phyloP scores from a whole-genome alignment of 345 rosid species.

The Bruguiera sexangula region DNA sequence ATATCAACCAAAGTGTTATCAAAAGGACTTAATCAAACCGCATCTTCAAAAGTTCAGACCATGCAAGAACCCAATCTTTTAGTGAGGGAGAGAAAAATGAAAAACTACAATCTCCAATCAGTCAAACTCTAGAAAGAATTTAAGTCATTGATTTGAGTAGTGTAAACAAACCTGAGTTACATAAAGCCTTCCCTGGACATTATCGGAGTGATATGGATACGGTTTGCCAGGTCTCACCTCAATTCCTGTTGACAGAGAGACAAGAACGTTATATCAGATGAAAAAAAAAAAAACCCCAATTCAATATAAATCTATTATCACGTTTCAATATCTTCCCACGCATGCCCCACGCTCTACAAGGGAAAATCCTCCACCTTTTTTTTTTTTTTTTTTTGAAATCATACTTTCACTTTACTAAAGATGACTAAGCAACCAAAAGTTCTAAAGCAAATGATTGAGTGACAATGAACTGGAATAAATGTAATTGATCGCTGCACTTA shows the following conservation, averaged over 20 bases:
- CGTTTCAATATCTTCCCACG: no score
- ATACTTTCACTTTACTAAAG: neutral
- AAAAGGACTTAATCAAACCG: no score
- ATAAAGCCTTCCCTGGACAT: slow-evolving; percentile 62
- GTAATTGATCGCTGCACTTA: neutral
- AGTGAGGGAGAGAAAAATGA: neutral
- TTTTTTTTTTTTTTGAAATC: neutral
- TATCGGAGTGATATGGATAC: slow-evolving; percentile 52
- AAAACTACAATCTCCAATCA: neutral
- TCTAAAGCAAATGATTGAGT: neutral
- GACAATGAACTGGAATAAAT: neutral
- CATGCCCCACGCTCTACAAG: no score
- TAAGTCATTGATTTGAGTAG: neutral
- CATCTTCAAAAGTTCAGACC: no score
- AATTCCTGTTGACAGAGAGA: slow-evolving; percentile 40
- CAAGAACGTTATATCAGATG: neutral
- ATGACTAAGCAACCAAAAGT: neutral
- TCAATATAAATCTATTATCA: neutral
- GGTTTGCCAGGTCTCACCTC: slow-evolving; percentile 89
- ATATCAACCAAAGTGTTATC: neutral
- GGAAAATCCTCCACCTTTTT: no score
- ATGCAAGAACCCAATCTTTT: neutral
- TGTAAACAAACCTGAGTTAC: slow-evolving; percentile 64
- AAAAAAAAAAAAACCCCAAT: neutral
- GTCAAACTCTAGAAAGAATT: no score